Conservation (phyloP, 192 early-diverging fungal genomes). For the Podila minutissima region DNA sequence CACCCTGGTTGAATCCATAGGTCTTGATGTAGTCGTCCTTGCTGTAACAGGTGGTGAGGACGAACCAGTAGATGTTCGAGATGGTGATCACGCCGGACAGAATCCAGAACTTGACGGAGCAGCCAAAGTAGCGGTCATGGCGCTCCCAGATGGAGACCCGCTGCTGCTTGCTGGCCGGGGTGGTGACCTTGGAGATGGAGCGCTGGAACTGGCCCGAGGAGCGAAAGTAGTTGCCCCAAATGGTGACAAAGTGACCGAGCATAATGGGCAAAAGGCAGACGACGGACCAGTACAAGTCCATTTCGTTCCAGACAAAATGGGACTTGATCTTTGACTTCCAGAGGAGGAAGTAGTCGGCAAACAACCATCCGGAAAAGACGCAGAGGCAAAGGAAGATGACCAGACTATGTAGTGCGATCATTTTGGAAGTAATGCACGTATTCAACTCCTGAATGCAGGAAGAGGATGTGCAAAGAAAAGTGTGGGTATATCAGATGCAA, state of each 20-base stretch:
- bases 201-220: conserved; percentile 23
- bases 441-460: neutral
- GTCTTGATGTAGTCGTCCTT: neutral
- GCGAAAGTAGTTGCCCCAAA: conserved; percentile 53
- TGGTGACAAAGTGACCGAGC: conserved; percentile 43
- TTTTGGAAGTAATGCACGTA: neutral
- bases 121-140: conserved; percentile 33
- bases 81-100: conserved; percentile 1
- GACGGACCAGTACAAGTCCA: conserved; percentile 40
- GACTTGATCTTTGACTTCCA: conserved; percentile 21
- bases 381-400: conserved; percentile 24
- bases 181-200: conserved; percentile 42
- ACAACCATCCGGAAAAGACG: conserved; percentile 14
- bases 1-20: neutral
- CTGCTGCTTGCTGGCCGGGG: conserved; percentile 15
- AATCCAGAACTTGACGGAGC: conserved; percentile 29
- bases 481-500: too few relatives aligned
- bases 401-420: conserved; percentile 4
- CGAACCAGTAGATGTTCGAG: conserved; percentile 44
- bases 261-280: conserved; percentile 39
- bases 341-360: conserved; percentile 36
- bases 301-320: conserved; percentile 19
- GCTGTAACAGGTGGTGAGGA: conserved; percentile 12
- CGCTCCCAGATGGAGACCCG: conserved; percentile 39
- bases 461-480: neutral